Evolutionary conservation across 352 stramenopile species (phyloP).

Genomic region (Phytopythium litorale): DNA sequence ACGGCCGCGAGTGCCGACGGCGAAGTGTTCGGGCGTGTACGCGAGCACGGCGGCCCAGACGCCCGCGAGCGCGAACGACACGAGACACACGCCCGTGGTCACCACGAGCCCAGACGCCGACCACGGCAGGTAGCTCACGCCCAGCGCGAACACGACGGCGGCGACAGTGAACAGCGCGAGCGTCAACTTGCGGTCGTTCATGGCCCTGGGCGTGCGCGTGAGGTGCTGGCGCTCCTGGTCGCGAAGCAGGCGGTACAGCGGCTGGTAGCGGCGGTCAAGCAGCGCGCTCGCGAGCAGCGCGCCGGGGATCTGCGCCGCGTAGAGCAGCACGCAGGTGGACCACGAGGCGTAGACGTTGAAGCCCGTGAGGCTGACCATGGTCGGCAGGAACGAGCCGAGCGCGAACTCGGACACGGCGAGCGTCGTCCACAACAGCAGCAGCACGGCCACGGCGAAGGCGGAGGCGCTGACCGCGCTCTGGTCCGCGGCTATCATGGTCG

Average conservation of each 20-base stretch:
- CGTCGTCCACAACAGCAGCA: conserved; percentile 28
- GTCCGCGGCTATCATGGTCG: background rate
- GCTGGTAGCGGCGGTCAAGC: conserved; percentile 8
- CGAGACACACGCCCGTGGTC: conserved; percentile 7
- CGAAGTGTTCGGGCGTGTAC: conserved; percentile 16
- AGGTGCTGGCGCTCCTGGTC: background rate
- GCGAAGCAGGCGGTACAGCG: background rate
- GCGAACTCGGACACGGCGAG: conserved; percentile 31
- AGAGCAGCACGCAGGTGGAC: conserved; percentile 13
- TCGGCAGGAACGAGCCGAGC: conserved; percentile 22
- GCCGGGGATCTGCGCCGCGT: conserved; percentile 21
- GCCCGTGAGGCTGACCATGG: conserved; percentile 24
- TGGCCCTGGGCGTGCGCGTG: background rate
- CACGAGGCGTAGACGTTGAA: conserved; percentile 31
- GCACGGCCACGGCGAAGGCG: background rate
- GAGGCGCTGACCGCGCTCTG: conserved; percentile 3
- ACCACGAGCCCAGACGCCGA: conserved; percentile 12
- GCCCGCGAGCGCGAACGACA: conserved; percentile 16
- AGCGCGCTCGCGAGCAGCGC: conserved; percentile 14
- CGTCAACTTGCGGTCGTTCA: conserved; percentile 11
- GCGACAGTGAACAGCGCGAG: conserved; percentile 14
- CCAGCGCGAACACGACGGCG: conserved; percentile 5
- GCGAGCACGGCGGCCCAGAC: conserved; percentile 20
- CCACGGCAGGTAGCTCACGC: conserved; percentile 23
- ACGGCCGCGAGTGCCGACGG: conserved; percentile 11